Evolutionary conservation across 2,329 filamentous ascomycete genomes (phyloP), one percentile per base, ranked within the genome.

Genomic region (Trichoderma semiorbis): DNA sequence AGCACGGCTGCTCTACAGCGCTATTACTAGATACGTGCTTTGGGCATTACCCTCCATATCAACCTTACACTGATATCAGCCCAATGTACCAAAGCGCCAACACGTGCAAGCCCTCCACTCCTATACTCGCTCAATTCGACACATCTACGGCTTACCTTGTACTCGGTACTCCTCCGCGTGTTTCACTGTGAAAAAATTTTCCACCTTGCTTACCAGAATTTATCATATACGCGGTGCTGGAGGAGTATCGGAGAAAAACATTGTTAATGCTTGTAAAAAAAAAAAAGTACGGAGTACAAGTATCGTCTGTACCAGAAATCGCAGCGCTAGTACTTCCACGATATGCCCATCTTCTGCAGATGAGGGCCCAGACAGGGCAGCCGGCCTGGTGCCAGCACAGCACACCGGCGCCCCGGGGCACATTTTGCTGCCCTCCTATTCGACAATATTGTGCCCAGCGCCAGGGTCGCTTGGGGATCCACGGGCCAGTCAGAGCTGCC

Each of bases 351-450:
- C 47, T 53, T 11, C n/a, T 39, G 53, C 53, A 32, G 55, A 50
- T 47, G 66, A 63, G 36, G 70, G 57, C 70, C 70, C 53, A 68
- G 34, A 32, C 65, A 68, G 53, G 73, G 60, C 64, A 24, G 58
- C 26, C 18, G 70, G 57, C 50, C 68, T 74, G 70, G 71, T 74
- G 73, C 73, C 72, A 74, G 66, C 73, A 58, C 64, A 74, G 71
- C 73, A 69, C 57, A 63, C 70, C 60, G 14, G 28, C 58, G 65
- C 50, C 47, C 57, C 71, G 67, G 66, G 67, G 71, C 71, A 70
- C 71, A 47, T 68, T 30, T 63, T 43, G 53, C 32, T 32, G 50
- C 14, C 58, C 71, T 74, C 73, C 73, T 70, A 74, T 74, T 74
- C 58, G 73, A 55, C 34, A 47, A 63, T 34, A 64, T 28, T 58